Base-by-base conservation (phyloP, 2,329 filamentous ascomycete species). In the Monilinia laxa region DNA sequence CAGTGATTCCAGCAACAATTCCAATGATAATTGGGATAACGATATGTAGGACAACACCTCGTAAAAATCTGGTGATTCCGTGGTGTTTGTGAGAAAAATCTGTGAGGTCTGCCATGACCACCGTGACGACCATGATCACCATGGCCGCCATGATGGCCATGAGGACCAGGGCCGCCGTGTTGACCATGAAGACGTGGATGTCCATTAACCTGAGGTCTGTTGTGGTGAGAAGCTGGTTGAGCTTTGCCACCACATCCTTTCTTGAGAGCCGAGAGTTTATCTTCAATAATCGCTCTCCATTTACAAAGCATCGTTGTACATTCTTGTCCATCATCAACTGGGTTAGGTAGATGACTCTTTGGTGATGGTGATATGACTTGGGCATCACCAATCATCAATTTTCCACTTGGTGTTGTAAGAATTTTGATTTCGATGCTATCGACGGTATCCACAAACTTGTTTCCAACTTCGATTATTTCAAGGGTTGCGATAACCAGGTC, bases 11-110 rank as follows among this genome's bases (percentile, higher is more conserved):
- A 55, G 88, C 87, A 31, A 86, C 82, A 70, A 92, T 82, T 67
- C 90, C 90, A 70, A 91, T 82, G 63, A 90, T 78, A 64, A 91
- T 81, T 1, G 90, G 90, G 51, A 92, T 80, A 58, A 92, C 76
- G 55, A 92, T 83, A 69, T 88, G 85, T 49, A 86, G 80, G 69
- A 84, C 81, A 60, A 90, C 81, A 72, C 84, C 84, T 73, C 81
- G 81, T 57, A 87, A 70, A 35, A 87, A 77, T 68, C 81, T 78
- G 64, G 79, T 76, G 78, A 84, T 83, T 65, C 76, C 76, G 72
- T 75, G 71, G 52, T 76, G 74, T 64, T 76, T 76, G 59, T 76
- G 75, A 67, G 76, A 75, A 67, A 67, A 78, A 75, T 67, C 73
- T 75, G 67, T 69, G 67, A 68, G 73, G 65, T 73, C 74, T 66